phyloP scores from a whole-genome alignment of 192 early-diverging fungal genomes.

The Coemansia sp. region DNA sequence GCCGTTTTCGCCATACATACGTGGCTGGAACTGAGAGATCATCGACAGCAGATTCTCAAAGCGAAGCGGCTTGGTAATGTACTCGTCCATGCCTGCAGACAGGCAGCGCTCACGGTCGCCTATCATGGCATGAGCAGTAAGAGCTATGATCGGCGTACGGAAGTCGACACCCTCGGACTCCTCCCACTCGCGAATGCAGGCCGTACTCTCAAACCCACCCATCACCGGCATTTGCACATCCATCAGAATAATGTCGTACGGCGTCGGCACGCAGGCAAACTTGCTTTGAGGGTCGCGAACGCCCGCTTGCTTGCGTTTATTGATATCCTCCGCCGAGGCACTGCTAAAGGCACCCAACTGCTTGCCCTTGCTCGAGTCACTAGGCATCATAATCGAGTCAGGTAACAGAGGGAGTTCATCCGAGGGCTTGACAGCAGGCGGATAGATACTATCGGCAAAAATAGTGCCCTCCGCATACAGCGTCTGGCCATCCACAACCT shows the following conservation, averaged over 20 bases:
- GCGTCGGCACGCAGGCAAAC: slow-evolving; percentile 51
- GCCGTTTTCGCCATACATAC: slow-evolving; percentile 47
- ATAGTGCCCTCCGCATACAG: slow-evolving; percentile 46
- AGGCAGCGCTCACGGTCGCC: slow-evolving; percentile 87
- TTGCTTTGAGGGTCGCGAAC: slow-evolving; percentile 60
- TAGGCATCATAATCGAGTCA: slow-evolving; percentile 33
- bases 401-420: slow-evolving; percentile 42
- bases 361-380: slow-evolving; percentile 6
- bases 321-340: slow-evolving; percentile 25
- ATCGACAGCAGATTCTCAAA: slow-evolving; percentile 48
- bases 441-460: slow-evolving; percentile 49
- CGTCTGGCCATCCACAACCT: background rate
- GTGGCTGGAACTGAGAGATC: slow-evolving; percentile 53
- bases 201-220: slow-evolving; percentile 87
- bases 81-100: slow-evolving; percentile 80
- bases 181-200: slow-evolving; percentile 74
- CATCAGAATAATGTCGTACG: slow-evolving; percentile 75
- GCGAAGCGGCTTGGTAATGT: slow-evolving; percentile 67
- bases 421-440: slow-evolving; percentile 44
- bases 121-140: slow-evolving; percentile 90
- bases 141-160: slow-evolving; percentile 77
- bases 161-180: slow-evolving; percentile 57
- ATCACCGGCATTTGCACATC: slow-evolving; percentile 91
- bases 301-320: slow-evolving; percentile 40
- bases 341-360: slow-evolving; percentile 10